A percentile compares a stretch with the other conserved stretches of the same genome.
These are phyloP conservation scores for Cystofilobasidium bisporidii DNA, from an alignment of 768 basidiomycete species.

Conservation along the genomic window DNA sequence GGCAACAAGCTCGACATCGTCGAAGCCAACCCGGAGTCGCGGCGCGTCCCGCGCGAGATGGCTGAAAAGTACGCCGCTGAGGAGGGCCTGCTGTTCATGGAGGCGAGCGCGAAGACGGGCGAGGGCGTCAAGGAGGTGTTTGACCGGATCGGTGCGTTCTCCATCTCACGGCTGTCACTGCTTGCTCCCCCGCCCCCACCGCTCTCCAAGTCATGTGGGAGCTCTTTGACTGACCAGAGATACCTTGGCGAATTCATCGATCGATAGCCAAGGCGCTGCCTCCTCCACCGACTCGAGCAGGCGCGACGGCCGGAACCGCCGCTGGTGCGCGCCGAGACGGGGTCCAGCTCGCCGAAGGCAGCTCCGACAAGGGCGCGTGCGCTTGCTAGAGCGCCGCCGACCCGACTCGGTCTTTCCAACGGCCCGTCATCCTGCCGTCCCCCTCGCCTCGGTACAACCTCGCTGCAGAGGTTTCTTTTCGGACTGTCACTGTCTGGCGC, in stretches of 20 bases:
- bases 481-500: no score
- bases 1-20: conserved; percentile 85
- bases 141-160: conserved; percentile 7
- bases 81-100: conserved; percentile 85
- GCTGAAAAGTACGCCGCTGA: conserved; percentile 86
- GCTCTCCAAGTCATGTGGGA: no score
- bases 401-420: no score
- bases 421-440: no score
- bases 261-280: neutral
- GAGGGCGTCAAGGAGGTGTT: conserved; percentile 75
- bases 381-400: neutral
- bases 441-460: no score
- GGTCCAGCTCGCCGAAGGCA: neutral
- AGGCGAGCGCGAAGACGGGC: conserved; percentile 82
- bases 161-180: no score
- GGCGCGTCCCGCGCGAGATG: conserved; percentile 49
- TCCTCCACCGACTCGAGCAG: conserved; percentile 5
- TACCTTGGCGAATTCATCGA: no score
- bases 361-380: neutral
- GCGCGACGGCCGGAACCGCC: neutral
- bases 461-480: no score
- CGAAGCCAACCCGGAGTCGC: conserved; percentile 1
- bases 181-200: no score
- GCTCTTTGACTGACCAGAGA: no score
- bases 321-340: neutral